Evolutionary conservation across 202 grass and related monocot species (phyloP).

Genomic region (Cymbopogon flexuosus): DNA sequence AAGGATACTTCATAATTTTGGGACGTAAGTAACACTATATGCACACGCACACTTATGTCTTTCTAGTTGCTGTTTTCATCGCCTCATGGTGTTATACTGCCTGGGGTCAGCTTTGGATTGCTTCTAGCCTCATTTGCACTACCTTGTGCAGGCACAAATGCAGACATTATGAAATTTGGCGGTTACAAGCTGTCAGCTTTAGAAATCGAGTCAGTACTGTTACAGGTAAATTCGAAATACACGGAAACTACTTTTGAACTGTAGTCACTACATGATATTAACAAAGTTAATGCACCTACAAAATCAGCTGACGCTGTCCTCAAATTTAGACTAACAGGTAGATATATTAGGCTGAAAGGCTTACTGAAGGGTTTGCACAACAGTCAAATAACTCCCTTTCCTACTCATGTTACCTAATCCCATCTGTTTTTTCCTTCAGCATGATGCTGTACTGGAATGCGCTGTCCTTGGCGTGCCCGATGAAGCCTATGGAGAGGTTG

Average conservation of each 20-base stretch:
- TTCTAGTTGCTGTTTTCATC: constrained; percentile 31
- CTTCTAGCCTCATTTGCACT: constrained; percentile 19
- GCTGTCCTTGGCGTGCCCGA: constrained; percentile 77
- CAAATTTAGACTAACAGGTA: neutral
- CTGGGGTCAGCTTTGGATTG: neutral
- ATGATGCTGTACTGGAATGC: constrained; percentile 63
- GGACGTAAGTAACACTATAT: constrained; percentile 65
- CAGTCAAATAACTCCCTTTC: constrained; percentile 5
- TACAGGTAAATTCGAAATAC: constrained; percentile 52
- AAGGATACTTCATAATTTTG: constrained; percentile 84
- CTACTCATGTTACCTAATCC: constrained; percentile 12
- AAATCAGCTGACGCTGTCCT: constrained; percentile 6
- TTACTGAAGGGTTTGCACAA: neutral
- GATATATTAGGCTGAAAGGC: neutral
- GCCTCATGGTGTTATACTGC: constrained; percentile 6
- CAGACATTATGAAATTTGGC: constrained; percentile 99
- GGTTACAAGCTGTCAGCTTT: constrained; percentile 95
- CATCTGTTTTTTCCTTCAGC: constrained; percentile 41
- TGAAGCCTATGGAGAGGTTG: constrained; percentile 79
- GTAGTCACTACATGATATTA: neutral
- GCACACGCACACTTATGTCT: neutral
- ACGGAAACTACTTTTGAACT: neutral
- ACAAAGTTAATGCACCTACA: neutral
- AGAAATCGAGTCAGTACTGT: constrained; percentile 87
- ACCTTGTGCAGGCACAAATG: constrained; percentile 73